A percentile compares a stretch with the other conserved stretches of the same genome.
Conservation (phyloP, 1,284 basidiomycete genomes). For the Ganoderma sinense region DNA sequence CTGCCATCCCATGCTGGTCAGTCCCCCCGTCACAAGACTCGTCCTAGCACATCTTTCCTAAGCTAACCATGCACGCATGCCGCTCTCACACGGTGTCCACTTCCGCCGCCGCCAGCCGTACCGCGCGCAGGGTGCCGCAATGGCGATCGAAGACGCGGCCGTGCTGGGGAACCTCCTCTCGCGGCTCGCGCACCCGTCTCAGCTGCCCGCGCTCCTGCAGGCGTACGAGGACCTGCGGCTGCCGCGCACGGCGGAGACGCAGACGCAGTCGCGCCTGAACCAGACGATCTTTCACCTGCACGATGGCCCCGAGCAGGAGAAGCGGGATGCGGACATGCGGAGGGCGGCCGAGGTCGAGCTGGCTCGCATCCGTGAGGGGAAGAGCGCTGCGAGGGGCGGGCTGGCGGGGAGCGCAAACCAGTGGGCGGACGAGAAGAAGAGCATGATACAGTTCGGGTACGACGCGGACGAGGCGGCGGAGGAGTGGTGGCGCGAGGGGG, state of each 20-base stretch:
- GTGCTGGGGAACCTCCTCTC: constrained; percentile 68
- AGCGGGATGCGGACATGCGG: constrained; percentile 59
- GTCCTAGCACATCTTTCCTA: neutral
- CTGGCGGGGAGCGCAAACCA: constrained; percentile 52
- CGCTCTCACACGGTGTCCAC: too few species aligned
- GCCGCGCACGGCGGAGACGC: constrained; percentile 54
- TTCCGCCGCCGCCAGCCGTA: neutral
- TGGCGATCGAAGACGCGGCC: constrained; percentile 74
- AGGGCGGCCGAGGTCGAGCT: constrained; percentile 52
- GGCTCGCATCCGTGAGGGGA: constrained; percentile 20
- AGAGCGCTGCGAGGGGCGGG: constrained; percentile 16
- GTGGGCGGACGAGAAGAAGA: constrained; percentile 60
- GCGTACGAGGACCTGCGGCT: constrained; percentile 61
- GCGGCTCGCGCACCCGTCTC: constrained; percentile 47
- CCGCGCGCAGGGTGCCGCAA: constrained; percentile 72
- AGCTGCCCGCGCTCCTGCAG: constrained; percentile 54
- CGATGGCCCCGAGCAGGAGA: constrained; percentile 60
- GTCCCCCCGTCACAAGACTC: constrained; percentile 3
- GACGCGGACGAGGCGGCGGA: constrained; percentile 59
- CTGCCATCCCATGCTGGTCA: constrained; percentile 69
- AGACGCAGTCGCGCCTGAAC: constrained; percentile 56
- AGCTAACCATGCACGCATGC: neutral
- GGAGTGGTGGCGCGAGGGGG: constrained; percentile 52
- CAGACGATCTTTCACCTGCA: constrained; percentile 61
- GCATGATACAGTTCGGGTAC: constrained; percentile 52